Percentiles rank a stretch among this genome's conserved stretches.
Conservation (phyloP, 2,329 filamentous ascomycete genomes). For the Colletotrichum liriopes region DNA sequence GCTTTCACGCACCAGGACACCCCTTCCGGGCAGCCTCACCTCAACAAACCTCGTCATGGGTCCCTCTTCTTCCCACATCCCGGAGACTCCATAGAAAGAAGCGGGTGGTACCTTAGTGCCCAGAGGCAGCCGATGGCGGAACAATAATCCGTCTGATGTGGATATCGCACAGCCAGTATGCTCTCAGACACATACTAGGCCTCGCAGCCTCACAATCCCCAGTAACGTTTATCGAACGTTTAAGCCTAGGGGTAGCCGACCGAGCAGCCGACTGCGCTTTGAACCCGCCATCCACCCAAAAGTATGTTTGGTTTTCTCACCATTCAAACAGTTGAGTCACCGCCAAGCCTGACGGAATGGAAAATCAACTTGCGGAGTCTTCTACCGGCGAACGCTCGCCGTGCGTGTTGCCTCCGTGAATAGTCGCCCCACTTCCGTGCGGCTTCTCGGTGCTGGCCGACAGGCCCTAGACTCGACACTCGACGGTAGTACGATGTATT, state of each 20-base stretch:
- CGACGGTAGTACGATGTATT: no score
- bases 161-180: not conserved
- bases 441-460: slow-evolving; percentile 2
- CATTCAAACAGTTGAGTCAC: not conserved
- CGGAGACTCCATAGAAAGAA: not conserved
- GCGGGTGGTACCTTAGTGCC: not conserved
- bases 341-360: not conserved
- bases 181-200: not conserved
- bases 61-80: slow-evolving; percentile 29
- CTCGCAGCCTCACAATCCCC: not conserved
- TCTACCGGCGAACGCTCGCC: not conserved
- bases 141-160: slow-evolving; percentile 1
- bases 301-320: not conserved
- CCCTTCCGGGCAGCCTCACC: slow-evolving; percentile 4
- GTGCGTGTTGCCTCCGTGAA: not conserved
- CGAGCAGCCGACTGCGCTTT: not conserved
- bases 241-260: not conserved
- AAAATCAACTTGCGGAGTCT: not conserved
- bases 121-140: slow-evolving; percentile 1
- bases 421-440: not conserved
- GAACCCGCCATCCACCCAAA: not conserved
- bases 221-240: not conserved
- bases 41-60: slow-evolving; percentile 6
- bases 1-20: not conserved
- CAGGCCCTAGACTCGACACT: not conserved